A percentile compares a stretch with the other conserved stretches of the same genome.
Conservation (phyloP, 1,284 basidiomycete genomes). For the Microbotryum lychnidis-dioicae region DNA sequence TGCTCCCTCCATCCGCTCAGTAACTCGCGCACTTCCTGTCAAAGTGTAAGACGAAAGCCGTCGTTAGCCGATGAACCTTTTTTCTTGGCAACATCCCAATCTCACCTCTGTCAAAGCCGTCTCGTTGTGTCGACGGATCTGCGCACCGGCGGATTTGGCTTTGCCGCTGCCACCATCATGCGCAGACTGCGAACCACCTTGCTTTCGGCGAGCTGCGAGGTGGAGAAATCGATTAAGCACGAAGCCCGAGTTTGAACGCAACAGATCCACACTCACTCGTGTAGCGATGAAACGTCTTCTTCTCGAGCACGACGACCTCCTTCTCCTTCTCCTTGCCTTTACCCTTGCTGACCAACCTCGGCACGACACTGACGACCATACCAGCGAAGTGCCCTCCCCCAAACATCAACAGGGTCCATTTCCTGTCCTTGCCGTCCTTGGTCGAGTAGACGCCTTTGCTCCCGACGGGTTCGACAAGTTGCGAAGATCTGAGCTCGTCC, state of each 20-base stretch:
- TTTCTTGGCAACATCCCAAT: conserved; percentile 3
- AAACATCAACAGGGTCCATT: conserved; percentile 90
- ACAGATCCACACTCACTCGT: conserved; percentile 57
- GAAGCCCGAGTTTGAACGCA: conserved; percentile 31
- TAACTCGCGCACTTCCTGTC: conserved; percentile 75
- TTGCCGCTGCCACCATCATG: conserved; percentile 90
- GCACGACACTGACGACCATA: conserved; percentile 58
- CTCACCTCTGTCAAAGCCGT: conserved; percentile 78
- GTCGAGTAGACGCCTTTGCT: conserved; percentile 32
- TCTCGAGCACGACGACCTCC: conserved; percentile 66
- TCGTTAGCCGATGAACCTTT: neutral
- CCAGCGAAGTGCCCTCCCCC: conserved; percentile 98
- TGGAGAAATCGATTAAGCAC: neutral
- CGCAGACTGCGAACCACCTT: conserved; percentile 86
- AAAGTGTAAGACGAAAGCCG: conserved; percentile 8
- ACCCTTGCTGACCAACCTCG: conserved; percentile 45
- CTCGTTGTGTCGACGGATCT: conserved; percentile 90
- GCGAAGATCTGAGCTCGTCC: conserved; percentile 55
- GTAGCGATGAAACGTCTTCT: conserved; percentile 98
- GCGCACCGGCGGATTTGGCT: conserved; percentile 91
- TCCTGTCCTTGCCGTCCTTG: conserved; percentile 52
- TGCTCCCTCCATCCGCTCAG: conserved; percentile 77
- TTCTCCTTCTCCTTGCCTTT: conserved; percentile 51
- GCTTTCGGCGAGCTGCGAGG: conserved; percentile 75
- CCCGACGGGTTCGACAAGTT: conserved; percentile 44